phyloP scores from a whole-genome alignment of 2,329 filamentous ascomycete species.

The Hirsutella minnesotensis region DNA sequence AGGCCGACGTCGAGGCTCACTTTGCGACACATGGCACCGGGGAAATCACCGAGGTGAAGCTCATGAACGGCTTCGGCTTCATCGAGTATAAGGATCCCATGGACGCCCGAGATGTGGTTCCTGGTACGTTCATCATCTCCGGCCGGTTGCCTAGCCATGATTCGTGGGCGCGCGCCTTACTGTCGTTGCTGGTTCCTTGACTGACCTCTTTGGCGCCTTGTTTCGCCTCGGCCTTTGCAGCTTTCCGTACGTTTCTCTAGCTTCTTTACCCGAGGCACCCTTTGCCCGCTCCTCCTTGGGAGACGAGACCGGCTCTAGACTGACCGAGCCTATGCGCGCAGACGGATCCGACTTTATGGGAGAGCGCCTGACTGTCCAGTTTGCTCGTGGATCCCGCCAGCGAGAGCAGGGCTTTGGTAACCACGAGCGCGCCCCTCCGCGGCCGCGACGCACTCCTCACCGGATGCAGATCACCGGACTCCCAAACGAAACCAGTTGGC shows the following conservation, averaged over 20 bases:
- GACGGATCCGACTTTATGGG: constrained; percentile 98
- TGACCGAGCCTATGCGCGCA: constrained; percentile 21
- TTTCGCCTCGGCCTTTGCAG: constrained; percentile 21
- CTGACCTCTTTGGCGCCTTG: constrained; percentile 2
- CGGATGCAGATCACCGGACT: constrained; percentile 98
- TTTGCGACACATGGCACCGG: constrained; percentile 93
- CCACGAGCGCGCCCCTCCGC: constrained; percentile 48
- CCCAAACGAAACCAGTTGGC: constrained; percentile 97
- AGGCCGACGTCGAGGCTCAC: constrained; percentile 90
- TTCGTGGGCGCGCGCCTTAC: too few relatives aligned
- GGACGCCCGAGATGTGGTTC: constrained; percentile 96
- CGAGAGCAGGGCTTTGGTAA: constrained; percentile 37
- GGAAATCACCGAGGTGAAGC: constrained; percentile 97
- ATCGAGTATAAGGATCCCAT: constrained; percentile 98
- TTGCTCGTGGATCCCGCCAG: constrained; percentile 72
- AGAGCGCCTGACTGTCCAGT: constrained; percentile 93
- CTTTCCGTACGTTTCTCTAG: constrained; percentile 44
- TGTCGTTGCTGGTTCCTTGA: too few relatives aligned
- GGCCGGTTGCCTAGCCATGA: too few relatives aligned
- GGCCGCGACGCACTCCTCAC: constrained; percentile 86
- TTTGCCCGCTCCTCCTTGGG: background rate
- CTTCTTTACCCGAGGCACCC: background rate
- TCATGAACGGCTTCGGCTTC: constrained; percentile 99
- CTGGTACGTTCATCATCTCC: constrained; percentile 51
- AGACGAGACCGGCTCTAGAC: background rate